Percentiles rank a stretch among this genome's conserved stretches.
phyloP scores from a whole-genome alignment of 2,329 filamentous ascomycete genomes.

The Diaporthe citrichinensis region DNA sequence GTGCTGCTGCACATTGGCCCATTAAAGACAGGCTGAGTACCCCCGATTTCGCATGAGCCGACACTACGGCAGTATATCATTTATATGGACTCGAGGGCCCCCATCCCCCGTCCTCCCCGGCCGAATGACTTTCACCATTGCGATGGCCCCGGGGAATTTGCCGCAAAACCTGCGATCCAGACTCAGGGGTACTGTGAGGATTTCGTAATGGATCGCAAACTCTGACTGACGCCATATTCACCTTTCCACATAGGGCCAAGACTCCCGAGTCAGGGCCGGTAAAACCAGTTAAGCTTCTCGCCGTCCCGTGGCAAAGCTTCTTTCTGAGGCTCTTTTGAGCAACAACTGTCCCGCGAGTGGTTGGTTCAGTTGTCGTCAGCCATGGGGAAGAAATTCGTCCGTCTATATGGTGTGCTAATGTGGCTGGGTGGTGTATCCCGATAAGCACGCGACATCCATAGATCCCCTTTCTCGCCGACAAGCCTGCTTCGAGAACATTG shows the following conservation, averaged over 20 bases:
- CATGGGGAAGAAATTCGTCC: not conserved
- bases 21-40: slow-evolving; percentile 9
- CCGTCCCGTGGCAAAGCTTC: slow-evolving; percentile 2
- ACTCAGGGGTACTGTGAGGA: slow-evolving; percentile 18
- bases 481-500: not conserved
- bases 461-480: not conserved
- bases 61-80: not conserved
- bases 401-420: not conserved
- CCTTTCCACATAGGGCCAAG: slow-evolving; percentile 36
- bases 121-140: not conserved
- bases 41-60: slow-evolving; percentile 14
- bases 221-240: slow-evolving; percentile 40
- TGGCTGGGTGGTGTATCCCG: not conserved
- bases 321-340: slow-evolving; percentile 8
- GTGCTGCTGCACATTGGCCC: slow-evolving; percentile 4
- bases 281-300: slow-evolving; percentile 6
- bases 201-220: slow-evolving; percentile 40
- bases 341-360: not conserved
- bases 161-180: slow-evolving; percentile 9
- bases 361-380: not conserved
- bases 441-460: not conserved
- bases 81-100: not conserved
- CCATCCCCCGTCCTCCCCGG: not conserved
- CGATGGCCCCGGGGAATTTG: not conserved
- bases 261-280: slow-evolving; percentile 26